These are phyloP conservation scores for Hypoxylon sp. DNA, from an alignment of 2,329 filamentous ascomycete genomes.

Conservation along the genomic window DNA sequence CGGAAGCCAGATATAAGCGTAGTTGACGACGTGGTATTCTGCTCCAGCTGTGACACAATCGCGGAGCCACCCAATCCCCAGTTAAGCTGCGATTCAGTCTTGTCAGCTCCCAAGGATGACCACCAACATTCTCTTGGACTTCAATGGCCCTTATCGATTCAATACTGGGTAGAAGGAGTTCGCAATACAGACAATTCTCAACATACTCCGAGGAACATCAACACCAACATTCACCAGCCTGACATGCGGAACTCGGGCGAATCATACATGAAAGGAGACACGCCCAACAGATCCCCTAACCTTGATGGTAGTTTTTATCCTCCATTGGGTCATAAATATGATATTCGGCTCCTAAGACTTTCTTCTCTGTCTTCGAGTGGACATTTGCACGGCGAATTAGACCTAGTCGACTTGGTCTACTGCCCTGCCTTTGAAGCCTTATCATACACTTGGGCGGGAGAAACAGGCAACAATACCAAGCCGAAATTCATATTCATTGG, in stretches of 20 bases:
- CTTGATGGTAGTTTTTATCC: slow-evolving; percentile 8
- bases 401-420: slow-evolving; percentile 13
- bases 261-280: not conserved
- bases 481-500: slow-evolving; percentile 13
- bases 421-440: slow-evolving; percentile 12
- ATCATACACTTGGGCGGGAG: slow-evolving; percentile 20
- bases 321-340: slow-evolving; percentile 20
- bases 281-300: not conserved
- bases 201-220: not conserved
- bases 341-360: slow-evolving; percentile 12
- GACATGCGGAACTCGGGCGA: not conserved
- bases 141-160: slow-evolving; percentile 13
- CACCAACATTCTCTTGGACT: slow-evolving; percentile 1
- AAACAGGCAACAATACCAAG: slow-evolving; percentile 11
- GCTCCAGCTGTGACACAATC: slow-evolving; percentile 13
- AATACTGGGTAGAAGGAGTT: slow-evolving; percentile 3
- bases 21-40: slow-evolving; percentile 14
- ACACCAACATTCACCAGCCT: not conserved
- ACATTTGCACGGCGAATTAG: slow-evolving; percentile 12
- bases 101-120: not conserved
- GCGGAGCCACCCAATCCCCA: not conserved
- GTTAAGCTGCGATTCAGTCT: not conserved
- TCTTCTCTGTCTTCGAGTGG: not conserved
- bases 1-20: slow-evolving; percentile 18
- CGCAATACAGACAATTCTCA: not conserved